Evolutionary conservation across 805 yeast genomes (phyloP).

Genomic region (Pichia sporocuriosa): DNA sequence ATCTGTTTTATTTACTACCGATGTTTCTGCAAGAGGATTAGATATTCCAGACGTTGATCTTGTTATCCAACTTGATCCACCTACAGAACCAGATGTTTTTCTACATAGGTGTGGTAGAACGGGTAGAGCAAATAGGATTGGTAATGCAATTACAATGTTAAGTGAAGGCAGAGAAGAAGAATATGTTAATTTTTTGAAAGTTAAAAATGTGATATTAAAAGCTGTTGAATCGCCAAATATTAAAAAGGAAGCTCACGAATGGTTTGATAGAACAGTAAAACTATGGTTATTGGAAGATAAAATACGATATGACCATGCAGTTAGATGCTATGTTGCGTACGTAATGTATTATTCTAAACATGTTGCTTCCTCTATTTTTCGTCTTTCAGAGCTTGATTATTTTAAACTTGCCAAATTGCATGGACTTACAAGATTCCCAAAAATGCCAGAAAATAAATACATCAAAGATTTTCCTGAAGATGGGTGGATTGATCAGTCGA

Average conservation of each 20-base stretch:
- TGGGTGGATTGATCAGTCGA: slow-evolving; percentile 61
- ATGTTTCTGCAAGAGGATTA: slow-evolving; percentile 97
- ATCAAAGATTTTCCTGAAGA: slow-evolving; percentile 52
- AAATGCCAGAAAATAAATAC: slow-evolving; percentile 81
- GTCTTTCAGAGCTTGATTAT: slow-evolving; percentile 66
- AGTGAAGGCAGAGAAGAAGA: slow-evolving; percentile 74
- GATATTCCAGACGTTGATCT: slow-evolving; percentile 93
- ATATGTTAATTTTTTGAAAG: slow-evolving; percentile 71
- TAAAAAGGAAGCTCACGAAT: slow-evolving; percentile 13
- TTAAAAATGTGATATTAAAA: slow-evolving; percentile 52
- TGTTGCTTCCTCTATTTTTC: slow-evolving; percentile 78
- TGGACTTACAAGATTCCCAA: slow-evolving; percentile 78
- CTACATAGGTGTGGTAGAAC: slow-evolving; percentile 94
- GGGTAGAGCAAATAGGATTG: slow-evolving; percentile 82
- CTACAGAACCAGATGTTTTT: slow-evolving; percentile 86
- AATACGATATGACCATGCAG: slow-evolving; percentile 72
- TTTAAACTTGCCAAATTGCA: slow-evolving; percentile 65
- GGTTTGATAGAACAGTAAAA: slow-evolving; percentile 31
- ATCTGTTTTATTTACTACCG: slow-evolving; percentile 79
- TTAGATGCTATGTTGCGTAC: slow-evolving; percentile 76
- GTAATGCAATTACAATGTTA: slow-evolving; percentile 71
- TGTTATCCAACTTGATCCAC: slow-evolving; percentile 92
- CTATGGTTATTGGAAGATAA: slow-evolving; percentile 68
- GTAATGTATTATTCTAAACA: slow-evolving; percentile 83
- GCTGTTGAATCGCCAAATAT: slow-evolving; percentile 28